Percentiles rank a stretch among this genome's conserved stretches.
Evolutionary conservation across 1,284 basidiomycete species (phyloP).

Genomic region (Butyriboletus regius): DNA sequence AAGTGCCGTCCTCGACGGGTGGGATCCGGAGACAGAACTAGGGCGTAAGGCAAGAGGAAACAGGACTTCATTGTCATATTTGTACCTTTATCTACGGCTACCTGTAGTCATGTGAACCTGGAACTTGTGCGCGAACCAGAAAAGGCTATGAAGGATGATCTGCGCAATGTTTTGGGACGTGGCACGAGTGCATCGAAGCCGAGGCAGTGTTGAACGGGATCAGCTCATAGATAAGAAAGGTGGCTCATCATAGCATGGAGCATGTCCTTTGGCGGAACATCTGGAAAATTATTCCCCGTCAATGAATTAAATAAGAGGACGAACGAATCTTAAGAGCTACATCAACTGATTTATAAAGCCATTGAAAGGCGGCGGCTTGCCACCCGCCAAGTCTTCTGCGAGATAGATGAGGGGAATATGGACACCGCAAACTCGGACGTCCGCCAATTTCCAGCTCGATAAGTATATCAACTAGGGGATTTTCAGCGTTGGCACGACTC

Average conservation of each 20-base stretch:
- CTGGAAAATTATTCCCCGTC: slow-evolving; percentile 1
- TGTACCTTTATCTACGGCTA: neutral
- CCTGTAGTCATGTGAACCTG: neutral
- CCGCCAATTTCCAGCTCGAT: neutral
- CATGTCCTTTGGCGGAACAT: neutral
- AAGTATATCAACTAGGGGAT: neutral
- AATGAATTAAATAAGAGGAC: neutral
- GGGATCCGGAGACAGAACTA: neutral
- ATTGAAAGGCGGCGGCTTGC: neutral
- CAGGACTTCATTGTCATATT: neutral
- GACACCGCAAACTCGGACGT: neutral
- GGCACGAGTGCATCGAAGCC: neutral
- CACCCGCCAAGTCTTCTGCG: neutral
- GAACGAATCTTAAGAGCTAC: neutral
- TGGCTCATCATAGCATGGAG: neutral
- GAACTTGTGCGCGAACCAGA: neutral
- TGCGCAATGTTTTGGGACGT: neutral
- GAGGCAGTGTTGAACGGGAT: neutral
- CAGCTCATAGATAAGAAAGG: neutral
- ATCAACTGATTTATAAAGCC: neutral
- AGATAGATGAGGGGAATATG: neutral
- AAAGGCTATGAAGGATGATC: neutral
- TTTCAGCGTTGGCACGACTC: neutral
- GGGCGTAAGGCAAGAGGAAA: neutral
- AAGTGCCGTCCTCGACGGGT: neutral